phyloP scores from a whole-genome alignment of 2,329 filamentous ascomycete species.

The Hypoxylon sp. region DNA sequence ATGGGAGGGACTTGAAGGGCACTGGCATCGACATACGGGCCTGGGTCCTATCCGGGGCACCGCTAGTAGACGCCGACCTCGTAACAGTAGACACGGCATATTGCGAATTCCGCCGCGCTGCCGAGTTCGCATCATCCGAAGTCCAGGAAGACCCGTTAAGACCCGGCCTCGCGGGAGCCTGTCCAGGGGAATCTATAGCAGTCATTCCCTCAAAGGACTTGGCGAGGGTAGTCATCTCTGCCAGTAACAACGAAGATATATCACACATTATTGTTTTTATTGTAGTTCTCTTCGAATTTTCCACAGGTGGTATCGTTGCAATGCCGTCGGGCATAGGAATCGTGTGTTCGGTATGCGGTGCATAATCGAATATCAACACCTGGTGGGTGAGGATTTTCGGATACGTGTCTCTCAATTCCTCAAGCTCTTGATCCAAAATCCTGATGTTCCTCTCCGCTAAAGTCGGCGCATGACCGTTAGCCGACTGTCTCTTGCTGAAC shows the following conservation, averaged over 20 bases:
- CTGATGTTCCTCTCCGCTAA: slow-evolving; percentile 69
- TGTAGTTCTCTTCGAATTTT: slow-evolving; percentile 79
- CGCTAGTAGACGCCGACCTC: slow-evolving; percentile 67
- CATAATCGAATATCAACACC: slow-evolving; percentile 83
- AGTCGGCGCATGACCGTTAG: slow-evolving; percentile 63
- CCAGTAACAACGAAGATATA: slow-evolving; percentile 78
- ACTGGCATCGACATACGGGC: slow-evolving; percentile 86
- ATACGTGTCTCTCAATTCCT: slow-evolving; percentile 77
- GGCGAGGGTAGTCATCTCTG: slow-evolving; percentile 80
- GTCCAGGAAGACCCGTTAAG: slow-evolving; percentile 58
- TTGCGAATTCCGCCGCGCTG: slow-evolving; percentile 68
- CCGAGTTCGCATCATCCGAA: slow-evolving; percentile 56
- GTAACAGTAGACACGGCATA: slow-evolving; percentile 59
- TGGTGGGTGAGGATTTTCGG: slow-evolving; percentile 82
- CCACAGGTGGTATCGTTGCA: slow-evolving; percentile 75
- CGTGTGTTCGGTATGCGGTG: slow-evolving; percentile 60
- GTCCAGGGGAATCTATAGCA: slow-evolving; percentile 81
- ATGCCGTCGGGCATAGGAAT: slow-evolving; percentile 75
- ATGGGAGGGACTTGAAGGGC: slow-evolving; percentile 61
- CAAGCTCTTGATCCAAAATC: slow-evolving; percentile 74
- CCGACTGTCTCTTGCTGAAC: slow-evolving; percentile 67
- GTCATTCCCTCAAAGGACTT: slow-evolving; percentile 79
- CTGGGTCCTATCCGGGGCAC: slow-evolving; percentile 68
- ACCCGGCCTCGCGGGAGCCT: slow-evolving; percentile 57
- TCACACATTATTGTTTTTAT: slow-evolving; percentile 86